Conservation (phyloP, 2,329 filamentous ascomycete genomes). For the Fusarium circinatum region DNA sequence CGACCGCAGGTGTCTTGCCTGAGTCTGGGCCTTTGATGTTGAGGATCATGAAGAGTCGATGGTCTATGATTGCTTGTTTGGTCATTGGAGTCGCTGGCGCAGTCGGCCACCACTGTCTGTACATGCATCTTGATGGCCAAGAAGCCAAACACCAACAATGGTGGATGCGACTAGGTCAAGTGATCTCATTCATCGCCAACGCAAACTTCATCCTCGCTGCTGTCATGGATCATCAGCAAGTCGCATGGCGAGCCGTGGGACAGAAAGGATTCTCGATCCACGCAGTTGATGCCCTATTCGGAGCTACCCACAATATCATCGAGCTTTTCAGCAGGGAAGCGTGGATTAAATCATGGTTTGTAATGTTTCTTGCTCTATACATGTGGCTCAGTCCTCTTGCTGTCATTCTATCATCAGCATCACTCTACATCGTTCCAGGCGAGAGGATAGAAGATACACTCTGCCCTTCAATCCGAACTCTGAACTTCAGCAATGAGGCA, state of each 20-base stretch:
- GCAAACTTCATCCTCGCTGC: slow-evolving; percentile 23
- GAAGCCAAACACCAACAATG: slow-evolving; percentile 28
- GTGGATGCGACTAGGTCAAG: slow-evolving; percentile 24
- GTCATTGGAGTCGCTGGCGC: slow-evolving; percentile 3
- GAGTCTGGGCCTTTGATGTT: not conserved
- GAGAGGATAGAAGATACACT: not conserved
- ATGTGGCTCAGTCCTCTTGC: slow-evolving; percentile 35
- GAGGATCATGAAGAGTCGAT: slow-evolving; percentile 17
- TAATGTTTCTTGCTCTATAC: slow-evolving; percentile 37
- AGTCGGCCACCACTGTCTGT: slow-evolving; percentile 15
- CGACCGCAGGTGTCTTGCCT: not conserved
- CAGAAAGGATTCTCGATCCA: slow-evolving; percentile 15
- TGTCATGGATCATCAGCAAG: slow-evolving; percentile 25
- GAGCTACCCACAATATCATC: slow-evolving; percentile 11
- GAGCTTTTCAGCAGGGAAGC: slow-evolving; percentile 36
- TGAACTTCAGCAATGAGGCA: slow-evolving; percentile 37
- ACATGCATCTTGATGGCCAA: not conserved
- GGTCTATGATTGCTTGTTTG: slow-evolving; percentile 29
- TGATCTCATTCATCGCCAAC: slow-evolving; percentile 20
- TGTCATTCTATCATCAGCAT: slow-evolving; percentile 35
- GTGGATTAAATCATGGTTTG: slow-evolving; percentile 35
- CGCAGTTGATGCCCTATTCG: slow-evolving; percentile 34
- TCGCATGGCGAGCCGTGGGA: slow-evolving; percentile 22
- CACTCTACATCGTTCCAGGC: slow-evolving; percentile 13
- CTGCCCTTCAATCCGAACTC: slow-evolving; percentile 33